Conservation (phyloP, 345 rosid genomes). For the Aegle marmelos region DNA sequence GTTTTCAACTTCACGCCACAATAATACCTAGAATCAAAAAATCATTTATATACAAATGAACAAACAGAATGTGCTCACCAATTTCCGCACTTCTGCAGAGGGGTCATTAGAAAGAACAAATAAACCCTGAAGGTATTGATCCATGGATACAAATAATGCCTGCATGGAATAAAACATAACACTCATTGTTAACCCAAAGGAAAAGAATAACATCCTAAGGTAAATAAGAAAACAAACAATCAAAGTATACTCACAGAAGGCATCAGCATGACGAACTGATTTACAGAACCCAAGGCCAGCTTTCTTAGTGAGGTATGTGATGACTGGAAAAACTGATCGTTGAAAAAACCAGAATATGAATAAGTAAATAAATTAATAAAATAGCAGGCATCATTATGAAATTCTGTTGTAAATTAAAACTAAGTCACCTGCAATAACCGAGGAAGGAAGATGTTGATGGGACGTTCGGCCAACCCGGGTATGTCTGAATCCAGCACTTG, state of each 20-base stretch:
- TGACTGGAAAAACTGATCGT: slow-evolving; percentile 85
- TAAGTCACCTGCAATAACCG: slow-evolving; percentile 67
- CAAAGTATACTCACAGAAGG: slow-evolving; percentile 74
- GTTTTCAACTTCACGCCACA: background rate
- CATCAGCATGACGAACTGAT: slow-evolving; percentile 87
- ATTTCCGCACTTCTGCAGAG: slow-evolving; percentile 76
- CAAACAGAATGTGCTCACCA: slow-evolving; percentile 39
- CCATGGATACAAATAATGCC: slow-evolving; percentile 75
- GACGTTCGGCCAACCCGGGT: slow-evolving; percentile 84
- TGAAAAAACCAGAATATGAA: slow-evolving; percentile 12
- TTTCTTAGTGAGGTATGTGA: slow-evolving; percentile 79
- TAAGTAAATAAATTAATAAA: background rate
- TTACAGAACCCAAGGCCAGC: slow-evolving; percentile 82
- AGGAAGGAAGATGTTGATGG: slow-evolving; percentile 78
- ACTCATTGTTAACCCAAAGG: slow-evolving; percentile 1
- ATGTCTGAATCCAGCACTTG: slow-evolving; percentile 85
- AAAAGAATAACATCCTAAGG: background rate
- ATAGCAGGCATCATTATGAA: background rate
- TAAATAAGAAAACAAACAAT: slow-evolving; percentile 2
- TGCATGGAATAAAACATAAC: slow-evolving; percentile 22
- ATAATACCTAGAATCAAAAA: background rate
- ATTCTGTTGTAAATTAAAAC: background rate
- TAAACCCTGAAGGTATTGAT: slow-evolving; percentile 80
- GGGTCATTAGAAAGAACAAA: slow-evolving; percentile 83
- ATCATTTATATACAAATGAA: background rate